Base-by-base conservation (phyloP, 352 stramenopile genomes). In the Globisporangium iwayamae region DNA sequence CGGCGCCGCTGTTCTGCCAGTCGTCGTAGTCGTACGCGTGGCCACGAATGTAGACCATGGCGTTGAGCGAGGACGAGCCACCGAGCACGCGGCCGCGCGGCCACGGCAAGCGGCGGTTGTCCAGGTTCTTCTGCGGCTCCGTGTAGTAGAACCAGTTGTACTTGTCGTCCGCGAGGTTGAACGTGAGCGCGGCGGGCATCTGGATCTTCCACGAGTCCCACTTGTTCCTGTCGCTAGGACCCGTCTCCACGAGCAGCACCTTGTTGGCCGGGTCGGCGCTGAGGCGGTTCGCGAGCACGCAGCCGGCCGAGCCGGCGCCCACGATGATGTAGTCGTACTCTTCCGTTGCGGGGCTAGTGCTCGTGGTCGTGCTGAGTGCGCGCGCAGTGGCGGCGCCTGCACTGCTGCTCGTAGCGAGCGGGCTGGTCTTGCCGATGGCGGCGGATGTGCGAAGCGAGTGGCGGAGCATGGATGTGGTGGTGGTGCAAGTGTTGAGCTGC, bases 281-380 rank as follows among this genome's bases (percentile, higher is more conserved):
- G 41, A 98, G 74, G 22, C 86, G 80, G 68, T 94, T 97, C 47
- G 94, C 94, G 32, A 98, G 74, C 54, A 98, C 86, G 62, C 90
- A 97, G 39, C 94, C 93, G 16, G 91, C 92, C 0, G 90, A 95
- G 32, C 94, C 94, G 20, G 74, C 91, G 60, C 94, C 94, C 20
- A 98, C 89, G 58, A 98, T 90, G 47, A 98, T 90, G 72, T 97
- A 98, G 76, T 98, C 92, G 73, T 85, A 93, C 62, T 89, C 79
- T 36, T 65, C 50, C 1, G 36, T 70, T 3, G 59, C 25, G 41
- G 65, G 14, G 4, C n/a, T 7, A 0, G 64, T 62, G 9, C n/a
- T 7, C 1, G 64, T 62, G 9, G 28, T 36, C 30, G 65, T 65
- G 57, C 67, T 79, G 16, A 81, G 48, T 1, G 64, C 54, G 39